Conservation (phyloP, 495 filamentous ascomycete genomes). For the Talaromyces liani region DNA sequence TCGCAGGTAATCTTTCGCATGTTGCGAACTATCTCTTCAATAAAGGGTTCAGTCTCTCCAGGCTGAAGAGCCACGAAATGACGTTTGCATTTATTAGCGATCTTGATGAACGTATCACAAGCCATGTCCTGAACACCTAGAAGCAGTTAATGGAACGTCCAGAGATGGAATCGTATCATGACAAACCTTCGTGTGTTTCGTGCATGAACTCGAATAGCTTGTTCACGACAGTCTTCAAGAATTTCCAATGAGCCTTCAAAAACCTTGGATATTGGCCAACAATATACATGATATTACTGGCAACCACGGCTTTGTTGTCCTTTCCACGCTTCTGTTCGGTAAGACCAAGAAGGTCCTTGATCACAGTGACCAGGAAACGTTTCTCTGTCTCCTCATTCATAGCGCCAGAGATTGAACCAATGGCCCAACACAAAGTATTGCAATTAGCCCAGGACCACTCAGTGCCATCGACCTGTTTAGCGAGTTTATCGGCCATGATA, state of each 20-base stretch:
- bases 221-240: constrained; percentile 98
- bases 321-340: constrained; percentile 99
- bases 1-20: constrained; percentile 93
- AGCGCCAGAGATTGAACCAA: constrained; percentile 94
- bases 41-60: constrained; percentile 91
- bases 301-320: constrained; percentile 98
- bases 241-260: constrained; percentile 98
- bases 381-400: constrained; percentile 99
- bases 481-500: constrained; percentile 98
- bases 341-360: constrained; percentile 95
- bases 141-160: constrained; percentile 21
- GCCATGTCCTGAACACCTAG: constrained; percentile 98
- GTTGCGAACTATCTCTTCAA: constrained; percentile 95
- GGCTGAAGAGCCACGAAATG: constrained; percentile 97
- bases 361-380: constrained; percentile 94
- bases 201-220: constrained; percentile 99
- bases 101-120: constrained; percentile 99
- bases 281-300: constrained; percentile 99
- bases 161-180: background rate
- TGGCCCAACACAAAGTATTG: constrained; percentile 99
- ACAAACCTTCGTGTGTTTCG: constrained; percentile 90
- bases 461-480: constrained; percentile 83
- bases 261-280: constrained; percentile 98
- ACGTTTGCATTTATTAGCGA: constrained; percentile 92
- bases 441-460: constrained; percentile 99